phyloP scores from a whole-genome alignment of 768 basidiomycete genomes.

The Pisolithus marmoratus region DNA sequence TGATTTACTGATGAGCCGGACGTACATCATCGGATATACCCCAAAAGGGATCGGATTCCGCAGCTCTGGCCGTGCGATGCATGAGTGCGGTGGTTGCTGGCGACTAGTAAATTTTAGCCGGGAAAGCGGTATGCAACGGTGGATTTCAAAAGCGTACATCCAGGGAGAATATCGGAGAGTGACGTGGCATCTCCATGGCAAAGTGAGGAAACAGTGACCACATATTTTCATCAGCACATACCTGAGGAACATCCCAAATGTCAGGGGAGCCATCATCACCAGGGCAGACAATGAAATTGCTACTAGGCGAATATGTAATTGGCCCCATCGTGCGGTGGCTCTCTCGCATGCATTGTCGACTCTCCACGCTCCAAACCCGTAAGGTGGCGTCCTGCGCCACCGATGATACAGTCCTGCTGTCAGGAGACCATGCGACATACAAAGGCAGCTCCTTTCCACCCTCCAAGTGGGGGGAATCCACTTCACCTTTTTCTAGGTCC shows the following conservation, averaged over 20 bases:
- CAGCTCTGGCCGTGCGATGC: too few species aligned
- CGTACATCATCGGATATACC: too few species aligned
- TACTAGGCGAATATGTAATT: not conserved
- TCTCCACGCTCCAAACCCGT: not conserved
- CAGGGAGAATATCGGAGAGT: too few species aligned
- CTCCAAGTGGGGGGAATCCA: not conserved
- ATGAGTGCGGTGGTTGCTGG: too few species aligned
- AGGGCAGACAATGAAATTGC: not conserved
- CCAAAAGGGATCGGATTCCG: too few species aligned
- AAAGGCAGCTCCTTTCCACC: not conserved
- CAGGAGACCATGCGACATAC: constrained; percentile 9
- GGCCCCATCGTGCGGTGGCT: not conserved
- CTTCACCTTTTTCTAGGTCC: not conserved
- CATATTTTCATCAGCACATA: not conserved
- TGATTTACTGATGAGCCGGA: too few species aligned
- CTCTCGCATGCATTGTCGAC: not conserved
- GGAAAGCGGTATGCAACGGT: too few species aligned
- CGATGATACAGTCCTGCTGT: not conserved
- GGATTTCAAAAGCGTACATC: too few species aligned
- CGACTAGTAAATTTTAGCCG: too few species aligned
- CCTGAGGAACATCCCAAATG: not conserved
- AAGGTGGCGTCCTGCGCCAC: not conserved
- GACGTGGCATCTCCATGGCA: not conserved
- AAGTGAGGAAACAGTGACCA: not conserved
- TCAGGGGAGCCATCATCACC: not conserved